Percentiles rank a stretch among this genome's conserved stretches.
These are phyloP conservation scores for Aspergillus thermomutatus DNA, from an alignment of 2,329 filamentous ascomycete species.

Conservation along the genomic window DNA sequence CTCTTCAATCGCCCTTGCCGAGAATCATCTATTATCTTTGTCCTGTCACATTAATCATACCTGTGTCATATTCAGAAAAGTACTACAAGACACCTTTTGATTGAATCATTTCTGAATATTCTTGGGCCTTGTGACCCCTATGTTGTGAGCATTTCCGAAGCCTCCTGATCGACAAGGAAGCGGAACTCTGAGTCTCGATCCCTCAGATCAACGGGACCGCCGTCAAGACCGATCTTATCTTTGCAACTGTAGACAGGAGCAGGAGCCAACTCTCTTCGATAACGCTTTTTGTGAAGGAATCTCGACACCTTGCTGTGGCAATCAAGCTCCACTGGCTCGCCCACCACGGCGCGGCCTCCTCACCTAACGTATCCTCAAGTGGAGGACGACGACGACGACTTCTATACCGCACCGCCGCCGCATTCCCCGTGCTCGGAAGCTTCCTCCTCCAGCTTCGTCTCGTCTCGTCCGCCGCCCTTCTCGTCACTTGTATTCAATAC, in stretches of 20 bases:
- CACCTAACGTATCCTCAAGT: constrained; percentile 34
- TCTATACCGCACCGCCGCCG: constrained; percentile 38
- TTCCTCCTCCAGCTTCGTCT: constrained; percentile 50
- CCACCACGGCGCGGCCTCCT: constrained; percentile 44
- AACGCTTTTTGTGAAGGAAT: constrained; percentile 1
- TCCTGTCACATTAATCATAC: background rate
- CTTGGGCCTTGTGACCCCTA: background rate
- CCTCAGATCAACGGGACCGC: constrained; percentile 11
- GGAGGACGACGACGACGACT: constrained; percentile 39
- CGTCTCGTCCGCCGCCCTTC: constrained; percentile 59
- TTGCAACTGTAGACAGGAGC: background rate
- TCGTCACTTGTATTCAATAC: constrained; percentile 60
- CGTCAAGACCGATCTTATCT: constrained; percentile 2
- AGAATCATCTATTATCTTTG: background rate
- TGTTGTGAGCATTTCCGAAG: constrained; percentile 7
- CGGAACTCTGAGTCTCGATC: constrained; percentile 10
- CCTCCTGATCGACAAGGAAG: constrained; percentile 16
- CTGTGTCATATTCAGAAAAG: background rate
- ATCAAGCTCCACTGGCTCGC: constrained; percentile 31
- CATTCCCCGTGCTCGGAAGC: constrained; percentile 38
- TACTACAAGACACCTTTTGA: background rate
- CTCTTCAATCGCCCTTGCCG: constrained; percentile 12
- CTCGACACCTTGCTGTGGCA: constrained; percentile 33
- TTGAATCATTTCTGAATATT: background rate
- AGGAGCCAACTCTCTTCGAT: background rate